Conservation (phyloP, 352 stramenopile genomes). For the Peronospora belbahrii region DNA sequence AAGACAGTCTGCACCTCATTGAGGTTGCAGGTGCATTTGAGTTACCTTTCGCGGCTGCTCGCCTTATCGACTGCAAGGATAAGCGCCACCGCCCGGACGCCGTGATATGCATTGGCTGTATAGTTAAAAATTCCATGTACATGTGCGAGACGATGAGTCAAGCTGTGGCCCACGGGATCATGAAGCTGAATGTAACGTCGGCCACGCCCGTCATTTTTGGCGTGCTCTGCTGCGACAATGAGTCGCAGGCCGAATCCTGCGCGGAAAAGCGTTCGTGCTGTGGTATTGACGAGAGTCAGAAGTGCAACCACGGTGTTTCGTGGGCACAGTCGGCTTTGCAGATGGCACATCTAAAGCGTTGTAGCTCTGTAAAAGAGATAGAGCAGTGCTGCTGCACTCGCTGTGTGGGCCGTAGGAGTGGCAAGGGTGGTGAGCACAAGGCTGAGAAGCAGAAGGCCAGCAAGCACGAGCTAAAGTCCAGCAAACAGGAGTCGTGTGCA, state of each 20-base stretch:
- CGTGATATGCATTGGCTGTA: constrained; percentile 92
- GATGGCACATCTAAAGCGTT: constrained; percentile 87
- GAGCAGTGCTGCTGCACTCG: constrained; percentile 28
- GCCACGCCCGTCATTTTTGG: constrained; percentile 78
- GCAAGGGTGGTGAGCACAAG: constrained; percentile 14
- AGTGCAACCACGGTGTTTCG: constrained; percentile 45
- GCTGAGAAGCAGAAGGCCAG: constrained; percentile 9
- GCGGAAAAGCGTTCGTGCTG: constrained; percentile 29
- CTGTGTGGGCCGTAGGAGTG: constrained; percentile 22
- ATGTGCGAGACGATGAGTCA: constrained; percentile 98
- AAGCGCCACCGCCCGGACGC: constrained; percentile 83
- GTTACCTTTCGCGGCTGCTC: constrained; percentile 89
- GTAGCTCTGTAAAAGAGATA: constrained; percentile 18
- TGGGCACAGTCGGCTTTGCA: constrained; percentile 64
- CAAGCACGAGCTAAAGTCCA: constrained; percentile 11
- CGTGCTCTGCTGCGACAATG: constrained; percentile 90
- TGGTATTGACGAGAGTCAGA: constrained; percentile 19
- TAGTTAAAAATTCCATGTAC: constrained; percentile 93
- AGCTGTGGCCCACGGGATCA: constrained; percentile 90
- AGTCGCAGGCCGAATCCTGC: constrained; percentile 88
- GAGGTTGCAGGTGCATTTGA: constrained; percentile 93
- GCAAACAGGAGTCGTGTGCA: constrained; percentile 11
- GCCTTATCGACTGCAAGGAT: constrained; percentile 57
- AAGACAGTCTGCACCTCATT: constrained; percentile 36
- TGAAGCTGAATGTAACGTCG: constrained; percentile 92